A percentile compares a stretch with the other conserved stretches of the same genome.
Conservation (phyloP, 768 basidiomycete species). For the Lanmaoa pseudosensibilis region DNA sequence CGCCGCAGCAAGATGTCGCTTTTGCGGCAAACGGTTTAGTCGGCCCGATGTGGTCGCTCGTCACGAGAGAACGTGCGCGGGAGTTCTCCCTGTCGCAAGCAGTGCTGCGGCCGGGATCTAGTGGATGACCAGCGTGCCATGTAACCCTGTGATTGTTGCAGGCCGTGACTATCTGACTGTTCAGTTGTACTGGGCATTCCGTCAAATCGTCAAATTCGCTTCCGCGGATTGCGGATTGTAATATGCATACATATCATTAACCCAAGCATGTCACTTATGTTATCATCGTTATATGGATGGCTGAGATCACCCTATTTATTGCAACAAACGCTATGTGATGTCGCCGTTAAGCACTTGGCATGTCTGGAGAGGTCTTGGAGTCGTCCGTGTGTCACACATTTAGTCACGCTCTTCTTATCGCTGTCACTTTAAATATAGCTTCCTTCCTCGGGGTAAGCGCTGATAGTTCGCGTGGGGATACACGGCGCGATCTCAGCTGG, state of each 20-base stretch:
- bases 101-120: background rate
- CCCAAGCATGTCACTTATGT: slow-evolving; percentile 11
- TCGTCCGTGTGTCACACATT: background rate
- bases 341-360: background rate
- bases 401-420: background rate
- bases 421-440: background rate
- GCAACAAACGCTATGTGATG: background rate
- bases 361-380: background rate
- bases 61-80: slow-evolving; percentile 27
- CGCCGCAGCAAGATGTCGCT: slow-evolving; percentile 24
- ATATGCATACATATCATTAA: slow-evolving; percentile 11
- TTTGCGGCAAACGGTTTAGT: slow-evolving; percentile 24
- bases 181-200: background rate
- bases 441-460: background rate
- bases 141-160: too few relatives aligned
- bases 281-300: slow-evolving; percentile 3
- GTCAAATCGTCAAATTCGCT: slow-evolving; percentile 1
- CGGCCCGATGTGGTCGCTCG: slow-evolving; percentile 30
- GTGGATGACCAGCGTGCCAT: background rate
- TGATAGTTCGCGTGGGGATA: background rate
- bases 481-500: background rate
- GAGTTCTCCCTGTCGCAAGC: background rate
- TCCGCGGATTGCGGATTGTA: slow-evolving; percentile 2
- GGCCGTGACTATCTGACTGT: background rate
- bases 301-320: background rate